phyloP scores from a whole-genome alignment of 75 land plant genomes.

The Isoetes taiwanensis region DNA sequence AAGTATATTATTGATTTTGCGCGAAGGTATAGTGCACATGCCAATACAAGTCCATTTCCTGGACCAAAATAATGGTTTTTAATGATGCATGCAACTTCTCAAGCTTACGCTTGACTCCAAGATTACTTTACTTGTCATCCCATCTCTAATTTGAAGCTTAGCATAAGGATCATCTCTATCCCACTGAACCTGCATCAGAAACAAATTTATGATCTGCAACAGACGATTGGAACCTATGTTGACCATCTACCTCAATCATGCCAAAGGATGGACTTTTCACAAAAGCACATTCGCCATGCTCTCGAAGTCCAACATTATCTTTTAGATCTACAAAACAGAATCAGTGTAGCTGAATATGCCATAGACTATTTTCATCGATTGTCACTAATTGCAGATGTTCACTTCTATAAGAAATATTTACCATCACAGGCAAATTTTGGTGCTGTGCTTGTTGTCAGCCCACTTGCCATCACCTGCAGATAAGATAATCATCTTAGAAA shows the following conservation, averaged over 20 bases:
- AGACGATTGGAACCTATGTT: not conserved
- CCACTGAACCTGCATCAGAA: conserved; percentile 16
- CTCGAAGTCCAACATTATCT: conserved; percentile 16
- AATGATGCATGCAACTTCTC: conserved; percentile 1
- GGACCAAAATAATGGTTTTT: too few relatives aligned
- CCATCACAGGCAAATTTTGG: conserved; percentile 20
- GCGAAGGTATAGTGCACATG: too few relatives aligned
- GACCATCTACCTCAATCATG: conserved; percentile 17
- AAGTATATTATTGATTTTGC: too few relatives aligned
- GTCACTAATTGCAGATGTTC: not conserved
- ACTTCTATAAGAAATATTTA: not conserved
- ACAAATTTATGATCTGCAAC: not conserved
- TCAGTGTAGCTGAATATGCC: not conserved
- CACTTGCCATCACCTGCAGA: conserved; percentile 20
- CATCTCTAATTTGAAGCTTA: conserved; percentile 26
- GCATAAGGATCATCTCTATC: conserved; percentile 1
- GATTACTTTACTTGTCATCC: conserved; percentile 10
- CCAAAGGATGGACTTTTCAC: conserved; percentile 23
- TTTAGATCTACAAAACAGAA: conserved; percentile 4
- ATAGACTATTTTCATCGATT: not conserved
- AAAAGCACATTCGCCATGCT: conserved; percentile 25
- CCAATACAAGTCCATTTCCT: too few relatives aligned
- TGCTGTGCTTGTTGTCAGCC: conserved; percentile 15
- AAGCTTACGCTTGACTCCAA: conserved; percentile 14
- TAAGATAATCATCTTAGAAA: not conserved